Conservation (phyloP, 768 basidiomycete species). For the Naematelia aurantialba region DNA sequence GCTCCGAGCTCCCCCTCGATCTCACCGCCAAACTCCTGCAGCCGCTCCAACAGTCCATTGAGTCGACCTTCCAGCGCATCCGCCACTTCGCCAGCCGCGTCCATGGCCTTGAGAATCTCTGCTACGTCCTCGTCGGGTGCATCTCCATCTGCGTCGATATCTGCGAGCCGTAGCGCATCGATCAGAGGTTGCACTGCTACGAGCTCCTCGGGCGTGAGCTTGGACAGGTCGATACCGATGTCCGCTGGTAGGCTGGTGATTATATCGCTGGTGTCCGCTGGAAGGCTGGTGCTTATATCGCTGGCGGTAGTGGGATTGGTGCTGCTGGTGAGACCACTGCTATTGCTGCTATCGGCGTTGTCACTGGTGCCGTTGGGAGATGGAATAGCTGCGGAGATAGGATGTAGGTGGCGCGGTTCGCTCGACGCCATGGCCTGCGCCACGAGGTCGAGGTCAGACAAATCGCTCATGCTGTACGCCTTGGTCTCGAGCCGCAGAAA, state of each 20-base stretch:
- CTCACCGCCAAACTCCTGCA: conserved; percentile 56
- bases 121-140: conserved; percentile 22
- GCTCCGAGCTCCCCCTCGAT: conserved; percentile 50
- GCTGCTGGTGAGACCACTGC: not conserved
- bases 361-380: conserved; percentile 4
- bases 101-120: conserved; percentile 38
- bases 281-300: not conserved
- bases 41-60: conserved; percentile 31
- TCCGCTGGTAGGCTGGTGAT: conserved; percentile 1
- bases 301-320: not conserved
- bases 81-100: conserved; percentile 45
- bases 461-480: conserved; percentile 28
- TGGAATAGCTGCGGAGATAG: conserved; percentile 1
- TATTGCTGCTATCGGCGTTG: not conserved
- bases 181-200: conserved; percentile 28
- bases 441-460: conserved; percentile 46
- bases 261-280: not conserved
- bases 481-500: too few species aligned
- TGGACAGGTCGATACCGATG: conserved; percentile 18
- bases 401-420: not conserved
- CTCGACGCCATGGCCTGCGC: conserved; percentile 39
- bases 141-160: not conserved
- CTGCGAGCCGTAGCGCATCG: conserved; percentile 13
- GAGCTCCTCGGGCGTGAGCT: conserved; percentile 26
- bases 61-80: conserved; percentile 44